Conservation (phyloP, 176 grass and related monocot species). For the Guadua angustifolia region DNA sequence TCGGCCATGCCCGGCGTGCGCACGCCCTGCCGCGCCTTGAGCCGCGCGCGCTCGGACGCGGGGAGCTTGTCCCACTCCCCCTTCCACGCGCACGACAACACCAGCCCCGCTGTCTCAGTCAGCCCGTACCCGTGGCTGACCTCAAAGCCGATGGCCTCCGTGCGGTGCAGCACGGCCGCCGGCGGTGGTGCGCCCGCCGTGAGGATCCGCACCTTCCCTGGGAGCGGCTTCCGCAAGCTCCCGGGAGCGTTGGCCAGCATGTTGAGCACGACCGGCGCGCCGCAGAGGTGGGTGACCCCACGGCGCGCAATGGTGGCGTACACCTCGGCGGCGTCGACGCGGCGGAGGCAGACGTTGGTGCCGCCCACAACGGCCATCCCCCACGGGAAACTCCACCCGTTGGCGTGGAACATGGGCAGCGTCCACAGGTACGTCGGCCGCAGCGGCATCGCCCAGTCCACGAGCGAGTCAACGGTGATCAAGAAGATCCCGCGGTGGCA, state of each 20-base stretch:
- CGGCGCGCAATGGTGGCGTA: conserved; percentile 53
- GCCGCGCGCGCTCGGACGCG: conserved; percentile 61
- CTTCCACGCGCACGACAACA: conserved; percentile 82
- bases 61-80: conserved; percentile 64
- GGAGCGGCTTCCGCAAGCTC: conserved; percentile 44
- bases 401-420: conserved; percentile 90
- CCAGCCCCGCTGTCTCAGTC: conserved; percentile 63
- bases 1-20: conserved; percentile 48
- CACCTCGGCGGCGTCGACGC: conserved; percentile 52
- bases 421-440: conserved; percentile 84
- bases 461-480: conserved; percentile 54
- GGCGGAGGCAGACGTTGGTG: conserved; percentile 81
- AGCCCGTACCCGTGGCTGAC: conserved; percentile 84
- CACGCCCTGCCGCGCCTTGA: conserved; percentile 87
- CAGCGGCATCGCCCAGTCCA: conserved; percentile 57
- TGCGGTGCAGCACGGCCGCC: conserved; percentile 57
- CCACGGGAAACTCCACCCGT: conserved; percentile 91
- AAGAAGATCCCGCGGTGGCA: conserved; percentile 80
- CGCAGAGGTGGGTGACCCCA: conserved; percentile 72
- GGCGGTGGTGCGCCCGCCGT: conserved; percentile 84
- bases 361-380: conserved; percentile 76
- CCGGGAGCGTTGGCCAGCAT: conserved; percentile 79
- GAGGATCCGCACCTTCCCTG: conserved; percentile 53
- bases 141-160: conserved; percentile 71
- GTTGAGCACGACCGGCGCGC: conserved; percentile 87